Percentiles rank a stretch among this genome's conserved stretches.
phyloP scores from a whole-genome alignment of 306 rosid genomes.

The Quercus alba region DNA sequence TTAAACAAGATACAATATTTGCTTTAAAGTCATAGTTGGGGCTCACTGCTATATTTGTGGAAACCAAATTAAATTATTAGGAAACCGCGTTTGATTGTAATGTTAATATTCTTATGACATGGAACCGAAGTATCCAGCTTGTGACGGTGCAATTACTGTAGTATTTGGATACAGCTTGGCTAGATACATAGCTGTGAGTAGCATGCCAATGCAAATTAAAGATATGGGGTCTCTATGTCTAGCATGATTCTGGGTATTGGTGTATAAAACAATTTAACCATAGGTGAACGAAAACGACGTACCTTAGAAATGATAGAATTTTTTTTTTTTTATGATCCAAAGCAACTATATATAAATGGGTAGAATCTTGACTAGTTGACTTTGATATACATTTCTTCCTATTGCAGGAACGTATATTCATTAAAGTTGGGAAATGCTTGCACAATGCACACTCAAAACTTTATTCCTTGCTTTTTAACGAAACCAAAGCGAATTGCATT shows the following conservation, averaged over 20 bases:
- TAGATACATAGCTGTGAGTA: not conserved
- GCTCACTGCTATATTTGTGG: not conserved
- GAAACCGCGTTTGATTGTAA: not conserved
- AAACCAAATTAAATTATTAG: not conserved
- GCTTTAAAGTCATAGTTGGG: not conserved
- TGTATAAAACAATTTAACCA: not conserved
- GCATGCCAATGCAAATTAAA: not conserved
- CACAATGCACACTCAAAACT: not conserved
- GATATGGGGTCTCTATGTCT: not conserved
- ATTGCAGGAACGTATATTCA: not conserved
- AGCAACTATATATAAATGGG: not conserved
- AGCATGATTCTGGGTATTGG: not conserved
- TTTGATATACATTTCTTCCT: not conserved
- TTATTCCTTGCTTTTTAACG: not conserved
- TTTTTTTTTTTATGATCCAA: not conserved
- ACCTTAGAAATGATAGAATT: not conserved
- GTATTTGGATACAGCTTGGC: not conserved
- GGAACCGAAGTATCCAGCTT: not conserved
- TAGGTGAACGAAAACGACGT: not conserved
- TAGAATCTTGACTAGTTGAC: not conserved
- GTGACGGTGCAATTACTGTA: not conserved
- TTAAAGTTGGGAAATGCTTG: not conserved
- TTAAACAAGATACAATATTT: not conserved
- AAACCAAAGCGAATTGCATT: not conserved
- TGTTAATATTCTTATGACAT: not conserved